Evolutionary conservation across 164 flowering plant genomes (phyloP).

Genomic region (Chimonanthus praecox): DNA sequence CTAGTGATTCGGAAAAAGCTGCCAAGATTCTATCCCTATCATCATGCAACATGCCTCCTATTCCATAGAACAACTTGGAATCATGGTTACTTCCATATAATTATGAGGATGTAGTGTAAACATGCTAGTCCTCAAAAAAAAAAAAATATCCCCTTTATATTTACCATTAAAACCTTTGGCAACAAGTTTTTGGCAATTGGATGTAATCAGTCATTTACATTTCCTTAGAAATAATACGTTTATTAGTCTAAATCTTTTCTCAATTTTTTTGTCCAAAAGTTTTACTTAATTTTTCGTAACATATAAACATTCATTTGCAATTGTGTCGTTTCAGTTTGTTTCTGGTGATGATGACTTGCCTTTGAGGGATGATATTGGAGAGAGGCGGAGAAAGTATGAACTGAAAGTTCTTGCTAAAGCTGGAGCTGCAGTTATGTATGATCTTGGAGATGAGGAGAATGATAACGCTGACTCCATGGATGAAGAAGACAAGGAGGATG

Average conservation of each 20-base stretch:
- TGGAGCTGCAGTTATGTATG: slow-evolving; percentile 47
- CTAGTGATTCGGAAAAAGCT: no score
- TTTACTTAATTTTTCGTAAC: no score
- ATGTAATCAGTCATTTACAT: neutral
- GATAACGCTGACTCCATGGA: slow-evolving; percentile 24
- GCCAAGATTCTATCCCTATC: no score
- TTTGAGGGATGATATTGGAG: slow-evolving; percentile 85
- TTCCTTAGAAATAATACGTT: neutral
- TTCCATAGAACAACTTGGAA: neutral
- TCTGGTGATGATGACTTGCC: slow-evolving; percentile 96
- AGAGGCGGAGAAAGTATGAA: slow-evolving; percentile 84
- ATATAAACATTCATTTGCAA: neutral
- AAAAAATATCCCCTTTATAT: neutral
- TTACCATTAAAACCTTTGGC: neutral
- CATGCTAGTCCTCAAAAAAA: neutral
- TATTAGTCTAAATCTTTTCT: neutral
- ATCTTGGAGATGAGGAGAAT: slow-evolving; percentile 24
- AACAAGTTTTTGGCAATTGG: neutral
- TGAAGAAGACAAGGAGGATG: slow-evolving; percentile 15
- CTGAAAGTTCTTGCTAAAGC: slow-evolving; percentile 63
- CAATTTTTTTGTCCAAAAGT: neutral
- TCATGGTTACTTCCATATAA: neutral
- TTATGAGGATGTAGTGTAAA: neutral
- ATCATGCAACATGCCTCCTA: no score
- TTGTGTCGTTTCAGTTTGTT: slow-evolving; percentile 31